Evolutionary conservation across 805 yeast genomes (phyloP).

Genomic region (Komagataella pastoris): DNA sequence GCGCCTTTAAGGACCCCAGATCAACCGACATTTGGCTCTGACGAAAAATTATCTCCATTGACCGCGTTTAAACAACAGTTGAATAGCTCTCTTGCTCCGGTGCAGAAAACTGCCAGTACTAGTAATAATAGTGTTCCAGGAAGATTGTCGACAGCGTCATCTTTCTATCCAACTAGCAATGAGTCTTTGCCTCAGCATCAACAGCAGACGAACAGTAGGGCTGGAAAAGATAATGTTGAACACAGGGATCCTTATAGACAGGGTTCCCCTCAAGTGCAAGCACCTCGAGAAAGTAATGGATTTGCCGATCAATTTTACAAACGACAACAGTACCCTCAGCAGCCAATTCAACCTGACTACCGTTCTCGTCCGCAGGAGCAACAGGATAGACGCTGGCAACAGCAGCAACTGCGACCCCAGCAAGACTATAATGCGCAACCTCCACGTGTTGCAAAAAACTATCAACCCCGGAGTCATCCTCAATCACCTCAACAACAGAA

Average conservation of each 20-base stretch:
- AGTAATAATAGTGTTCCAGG: not conserved
- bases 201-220: constrained; percentile 1
- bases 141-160: not conserved
- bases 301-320: constrained; percentile 6
- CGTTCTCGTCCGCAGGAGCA: constrained; percentile 6
- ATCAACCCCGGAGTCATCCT: constrained; percentile 4
- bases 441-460: constrained; percentile 5
- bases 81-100: constrained; percentile 10
- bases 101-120: not conserved
- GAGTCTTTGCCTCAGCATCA: constrained; percentile 6
- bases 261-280: constrained; percentile 8
- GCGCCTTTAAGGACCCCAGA: not conserved
- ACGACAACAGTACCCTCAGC: constrained; percentile 8
- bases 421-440: constrained; percentile 1
- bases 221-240: not conserved
- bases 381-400: constrained; percentile 1
- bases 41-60: constrained; percentile 19
- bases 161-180: not conserved
- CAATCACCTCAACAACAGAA: constrained; percentile 5
- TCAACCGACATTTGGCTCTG: not conserved
- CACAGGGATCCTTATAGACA: constrained; percentile 6
- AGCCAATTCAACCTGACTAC: constrained; percentile 8
- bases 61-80: constrained; percentile 19
- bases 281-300: not conserved
- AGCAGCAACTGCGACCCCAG: not conserved